Percentiles rank a stretch among this genome's conserved stretches.
Conservation (phyloP, 1,284 basidiomycete genomes). For the Neolentinus lepideus region DNA sequence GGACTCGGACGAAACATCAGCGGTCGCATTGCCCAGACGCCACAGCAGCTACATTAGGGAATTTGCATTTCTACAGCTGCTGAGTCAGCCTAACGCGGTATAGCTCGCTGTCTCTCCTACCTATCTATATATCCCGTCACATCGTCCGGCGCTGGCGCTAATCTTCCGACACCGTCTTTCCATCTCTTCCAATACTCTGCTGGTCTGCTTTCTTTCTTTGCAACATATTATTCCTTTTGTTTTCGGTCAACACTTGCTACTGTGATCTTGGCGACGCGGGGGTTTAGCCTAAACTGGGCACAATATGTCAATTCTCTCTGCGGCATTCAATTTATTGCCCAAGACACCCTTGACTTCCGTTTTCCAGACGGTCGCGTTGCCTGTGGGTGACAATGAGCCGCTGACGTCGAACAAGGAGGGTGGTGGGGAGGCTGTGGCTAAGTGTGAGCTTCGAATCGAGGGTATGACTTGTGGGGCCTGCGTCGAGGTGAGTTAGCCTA, state of each 20-base stretch:
- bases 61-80: not conserved
- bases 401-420: slow-evolving; percentile 18
- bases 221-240: not conserved
- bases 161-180: too few relatives aligned
- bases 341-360: not conserved
- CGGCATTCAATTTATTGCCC: not conserved
- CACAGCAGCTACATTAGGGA: not conserved
- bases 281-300: not conserved
- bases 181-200: not conserved
- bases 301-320: not conserved
- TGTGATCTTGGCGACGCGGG: not conserved
- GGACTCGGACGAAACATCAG: too few relatives aligned
- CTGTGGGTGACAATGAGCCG: slow-evolving; percentile 22
- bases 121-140: not conserved
- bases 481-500: slow-evolving; percentile 63
- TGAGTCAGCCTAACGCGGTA: not conserved
- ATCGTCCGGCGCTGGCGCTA: not conserved
- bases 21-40: not conserved
- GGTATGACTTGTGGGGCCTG: slow-evolving; percentile 93
- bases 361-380: not conserved
- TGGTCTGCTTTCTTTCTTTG: not conserved
- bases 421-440: slow-evolving; percentile 20
- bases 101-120: not conserved
- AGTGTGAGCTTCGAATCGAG: slow-evolving; percentile 72
- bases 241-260: not conserved